These are phyloP conservation scores for Mesembryanthemum crystallinum DNA, from an alignment of 148 eudicot species.

Conservation along the genomic window DNA sequence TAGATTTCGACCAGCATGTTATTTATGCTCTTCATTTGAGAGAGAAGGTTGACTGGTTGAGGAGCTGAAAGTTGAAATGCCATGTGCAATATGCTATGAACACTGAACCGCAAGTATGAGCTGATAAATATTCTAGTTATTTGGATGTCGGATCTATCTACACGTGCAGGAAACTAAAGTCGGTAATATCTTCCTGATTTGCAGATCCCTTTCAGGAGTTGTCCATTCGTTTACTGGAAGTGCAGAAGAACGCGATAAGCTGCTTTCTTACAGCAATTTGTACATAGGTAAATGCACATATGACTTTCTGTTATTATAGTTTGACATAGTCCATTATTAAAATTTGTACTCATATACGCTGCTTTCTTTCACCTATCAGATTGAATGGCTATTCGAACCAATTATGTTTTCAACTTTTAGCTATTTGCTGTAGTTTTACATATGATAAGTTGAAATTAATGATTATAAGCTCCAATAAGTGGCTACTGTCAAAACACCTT, in stretches of 20 bases:
- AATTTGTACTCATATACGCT: too few relatives aligned
- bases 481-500: neutral
- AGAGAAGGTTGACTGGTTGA: too few relatives aligned
- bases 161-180: slow-evolving; percentile 9
- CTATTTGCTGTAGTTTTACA: neutral
- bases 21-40: too few relatives aligned
- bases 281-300: slow-evolving; percentile 55
- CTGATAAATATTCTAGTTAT: too few relatives aligned
- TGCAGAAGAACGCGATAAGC: slow-evolving; percentile 78
- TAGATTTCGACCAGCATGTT: too few relatives aligned
- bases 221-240: slow-evolving; percentile 94
- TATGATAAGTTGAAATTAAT: neutral
- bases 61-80: too few relatives aligned
- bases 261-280: slow-evolving; percentile 70
- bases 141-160: neutral
- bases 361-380: neutral
- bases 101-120: too few relatives aligned
- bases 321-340: too few relatives aligned
- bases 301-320: neutral
- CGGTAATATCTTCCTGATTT: slow-evolving; percentile 7
- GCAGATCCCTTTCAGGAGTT: slow-evolving; percentile 78
- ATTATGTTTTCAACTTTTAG: neutral
- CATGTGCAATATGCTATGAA: too few relatives aligned
- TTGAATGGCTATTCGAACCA: neutral
- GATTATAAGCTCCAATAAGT: neutral